Base-by-base conservation (phyloP, 106 monocot species). In the Dendrobium huoshanense region DNA sequence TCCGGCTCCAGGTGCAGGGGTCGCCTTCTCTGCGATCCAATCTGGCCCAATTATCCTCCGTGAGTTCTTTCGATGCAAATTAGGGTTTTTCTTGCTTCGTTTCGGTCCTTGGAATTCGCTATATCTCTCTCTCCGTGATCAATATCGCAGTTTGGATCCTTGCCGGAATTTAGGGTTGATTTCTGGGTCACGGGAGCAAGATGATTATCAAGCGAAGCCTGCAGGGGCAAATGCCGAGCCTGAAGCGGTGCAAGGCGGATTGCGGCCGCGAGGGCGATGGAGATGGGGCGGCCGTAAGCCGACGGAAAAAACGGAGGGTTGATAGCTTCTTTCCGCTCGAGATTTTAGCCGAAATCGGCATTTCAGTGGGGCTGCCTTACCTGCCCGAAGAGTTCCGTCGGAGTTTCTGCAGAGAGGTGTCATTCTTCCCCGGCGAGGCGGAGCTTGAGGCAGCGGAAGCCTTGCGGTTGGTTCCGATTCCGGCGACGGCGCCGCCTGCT, bases 131-230 rank as follows among this genome's bases (percentile, higher is more conserved):
- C 40, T 78, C 58, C 78, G 9, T 9, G 31, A 55, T 59, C 78
- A 59, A 59, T 20, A 78, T 78, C 55, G 33, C 55, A 55, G 3
- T 33, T 59, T 16, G 17, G 31, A 78, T 18, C 59, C 20, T 27
- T 37, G 1, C 78, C 18, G 6, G 7, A 43, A 61, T 79, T 61
- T 77, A 80, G 83, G 83, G 72, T 51, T 74, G n/a, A 4, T 7
- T 17, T 24, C 7, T 17, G 7, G 55, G 18, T 9, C 15, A 1
- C 17, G 33, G 31, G 41, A 31, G 16, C 22, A 40, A 67, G 81
- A 89, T 88, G 89, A 86, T 91, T 44, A 83, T 89, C 56, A 89
- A 88, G 85, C 88, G 88, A 56, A 83, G 77, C 37, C 31, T 83
- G 59, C 84, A 80, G 51, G 77, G 81, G 54, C 81, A 80, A 83